Base-by-base conservation (phyloP, 2,329 filamentous ascomycete genomes). In the Fulvia fulva region DNA sequence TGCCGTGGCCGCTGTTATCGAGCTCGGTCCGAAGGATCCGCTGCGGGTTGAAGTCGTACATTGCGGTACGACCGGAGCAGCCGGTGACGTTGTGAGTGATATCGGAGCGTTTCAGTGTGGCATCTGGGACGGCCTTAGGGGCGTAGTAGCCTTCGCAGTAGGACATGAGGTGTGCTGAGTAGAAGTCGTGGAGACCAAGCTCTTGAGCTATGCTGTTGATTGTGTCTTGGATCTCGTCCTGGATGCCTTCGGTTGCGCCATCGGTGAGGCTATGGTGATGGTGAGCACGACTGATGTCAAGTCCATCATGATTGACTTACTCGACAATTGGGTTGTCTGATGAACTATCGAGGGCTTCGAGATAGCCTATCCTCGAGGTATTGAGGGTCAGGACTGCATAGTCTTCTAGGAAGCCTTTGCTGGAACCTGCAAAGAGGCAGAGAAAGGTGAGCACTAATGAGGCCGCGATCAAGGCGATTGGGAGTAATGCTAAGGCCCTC, bases 401-500 rank as follows among this genome's bases (percentile, higher is more conserved):
- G 55, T 80, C 75, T 61, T 85, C 78, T 70, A 87, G 77, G 63
- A 85, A 81, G 14, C 74, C 74, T 56, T 73, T 74, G 63, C 81
- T 81, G 37, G 78, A 77, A 28, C 84, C 84, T 0, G 85, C 83
- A 64, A 87, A 85, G 55, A 87, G 75, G 67, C 80, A 84, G 4
- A 86, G 74, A 64, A 86, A 79, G 19, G 78, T 78, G 50, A 87
- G 77, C 19, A 86, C 76, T 30, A 86, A 80, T 8, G 82, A 81
- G 25, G 76, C 77, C 22, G 82, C 75, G 62, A 79, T 77, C 61
- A 79, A 78, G 26, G 61, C 45, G 19, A 66, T 56, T 16, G 66
- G 63, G 28, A 66, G 37, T 53, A 69, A 47, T 23, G 66, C 63
- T 26, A 58, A 58, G 57, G 62, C 62, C 37, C 65, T 65, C 67